These are phyloP conservation scores for Neurospora discreta DNA, from an alignment of 495 filamentous ascomycete species.

Conservation along the genomic window DNA sequence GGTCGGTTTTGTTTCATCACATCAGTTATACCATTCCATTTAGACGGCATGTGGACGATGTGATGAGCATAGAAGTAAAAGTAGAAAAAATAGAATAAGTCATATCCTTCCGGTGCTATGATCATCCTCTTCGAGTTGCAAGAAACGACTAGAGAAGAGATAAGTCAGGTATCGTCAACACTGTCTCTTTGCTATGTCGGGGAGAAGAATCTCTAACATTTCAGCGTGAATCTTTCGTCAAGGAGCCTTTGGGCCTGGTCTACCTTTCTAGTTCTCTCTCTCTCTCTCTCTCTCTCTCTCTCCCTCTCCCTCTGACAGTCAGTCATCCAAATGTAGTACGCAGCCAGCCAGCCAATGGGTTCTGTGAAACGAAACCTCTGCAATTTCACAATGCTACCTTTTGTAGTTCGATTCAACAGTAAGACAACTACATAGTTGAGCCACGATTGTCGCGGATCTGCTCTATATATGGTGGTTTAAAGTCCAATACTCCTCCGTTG, in stretches of 20 bases:
- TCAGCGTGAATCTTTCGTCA: too few species aligned
- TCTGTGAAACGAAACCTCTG: background rate
- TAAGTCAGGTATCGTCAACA: too few species aligned
- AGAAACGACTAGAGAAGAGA: too few species aligned
- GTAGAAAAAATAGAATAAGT: background rate
- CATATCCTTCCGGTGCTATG: too few species aligned
- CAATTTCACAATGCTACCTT: background rate
- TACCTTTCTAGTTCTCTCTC: too few species aligned
- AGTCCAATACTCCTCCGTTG: too few species aligned
- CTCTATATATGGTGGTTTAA: background rate
- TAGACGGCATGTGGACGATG: background rate
- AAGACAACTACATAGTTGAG: background rate
- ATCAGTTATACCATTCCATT: background rate
- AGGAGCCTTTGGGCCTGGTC: too few species aligned
- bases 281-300: too few species aligned
- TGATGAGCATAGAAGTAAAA: background rate
- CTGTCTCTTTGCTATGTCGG: too few species aligned
- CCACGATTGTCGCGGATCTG: background rate
- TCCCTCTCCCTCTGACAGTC: background rate
- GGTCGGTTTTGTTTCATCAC: background rate
- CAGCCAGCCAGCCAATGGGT: too few species aligned
- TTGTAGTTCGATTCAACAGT: background rate
- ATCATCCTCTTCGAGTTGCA: too few species aligned
- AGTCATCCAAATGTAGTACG: background rate
- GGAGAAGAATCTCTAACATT: too few species aligned